Conservation (phyloP, 352 stramenopile genomes). For the Halophytophthora polymorphica region DNA sequence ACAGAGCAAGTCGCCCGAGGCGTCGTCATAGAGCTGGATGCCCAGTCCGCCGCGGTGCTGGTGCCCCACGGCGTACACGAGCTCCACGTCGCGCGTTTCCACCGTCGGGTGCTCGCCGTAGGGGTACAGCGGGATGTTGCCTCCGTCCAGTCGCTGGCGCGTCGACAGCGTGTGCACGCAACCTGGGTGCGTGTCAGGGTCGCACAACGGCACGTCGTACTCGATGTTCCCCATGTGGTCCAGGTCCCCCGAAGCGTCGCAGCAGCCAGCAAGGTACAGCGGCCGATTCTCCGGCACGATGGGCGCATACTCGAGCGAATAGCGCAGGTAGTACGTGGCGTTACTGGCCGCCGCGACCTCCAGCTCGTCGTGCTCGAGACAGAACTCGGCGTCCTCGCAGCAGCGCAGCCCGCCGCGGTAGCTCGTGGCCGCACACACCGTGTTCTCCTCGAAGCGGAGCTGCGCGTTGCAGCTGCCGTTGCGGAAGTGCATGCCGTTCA, state of each 20-base stretch:
- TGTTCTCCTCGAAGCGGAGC: constrained; percentile 66
- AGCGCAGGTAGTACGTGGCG: constrained; percentile 63
- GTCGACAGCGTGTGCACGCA: constrained; percentile 80
- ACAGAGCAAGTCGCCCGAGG: constrained; percentile 62
- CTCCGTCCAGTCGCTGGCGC: constrained; percentile 51
- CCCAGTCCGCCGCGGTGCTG: constrained; percentile 71
- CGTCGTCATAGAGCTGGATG: constrained; percentile 73
- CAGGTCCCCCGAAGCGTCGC: constrained; percentile 61
- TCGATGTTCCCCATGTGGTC: constrained; percentile 68
- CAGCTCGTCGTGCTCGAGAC: constrained; percentile 57
- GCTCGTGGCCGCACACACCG: constrained; percentile 50
- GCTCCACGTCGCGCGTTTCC: constrained; percentile 53
- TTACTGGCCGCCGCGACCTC: constrained; percentile 15
- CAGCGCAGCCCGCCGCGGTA: constrained; percentile 75
- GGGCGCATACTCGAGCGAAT: constrained; percentile 71
- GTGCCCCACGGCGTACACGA: constrained; percentile 78
- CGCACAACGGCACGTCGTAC: constrained; percentile 71
- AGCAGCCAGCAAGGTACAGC: constrained; percentile 70
- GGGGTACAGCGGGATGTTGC: constrained; percentile 19
- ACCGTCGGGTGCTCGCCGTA: constrained; percentile 22
- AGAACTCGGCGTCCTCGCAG: constrained; percentile 71
- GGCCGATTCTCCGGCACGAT: constrained; percentile 52
- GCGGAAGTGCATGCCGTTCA: constrained; percentile 54
- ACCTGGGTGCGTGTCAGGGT: constrained; percentile 60
- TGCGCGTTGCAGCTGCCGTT: constrained; percentile 57